Conservation (phyloP, 2,329 filamentous ascomycete genomes). For the Cytospora schulzeri region DNA sequence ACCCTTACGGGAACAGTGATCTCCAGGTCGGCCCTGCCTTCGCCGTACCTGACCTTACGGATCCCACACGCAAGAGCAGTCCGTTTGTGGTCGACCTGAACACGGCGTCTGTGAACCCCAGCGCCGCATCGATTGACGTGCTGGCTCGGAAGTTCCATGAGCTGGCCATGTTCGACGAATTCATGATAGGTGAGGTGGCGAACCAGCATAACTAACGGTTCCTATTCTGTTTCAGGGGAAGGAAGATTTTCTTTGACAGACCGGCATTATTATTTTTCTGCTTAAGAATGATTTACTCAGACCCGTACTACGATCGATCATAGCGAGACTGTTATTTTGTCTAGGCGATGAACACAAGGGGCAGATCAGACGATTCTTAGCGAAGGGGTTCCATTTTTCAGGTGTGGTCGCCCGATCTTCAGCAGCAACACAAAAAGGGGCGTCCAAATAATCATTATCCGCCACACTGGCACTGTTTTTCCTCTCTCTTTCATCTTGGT, state of each 20-base stretch:
- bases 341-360: background rate
- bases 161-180: slow-evolving; percentile 18
- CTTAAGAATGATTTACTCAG: background rate
- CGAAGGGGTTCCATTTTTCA: background rate
- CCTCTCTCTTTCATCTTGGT: too few relatives aligned
- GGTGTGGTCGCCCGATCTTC: background rate
- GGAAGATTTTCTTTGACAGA: background rate
- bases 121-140: slow-evolving; percentile 11
- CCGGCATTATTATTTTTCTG: background rate
- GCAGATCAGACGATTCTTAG: background rate
- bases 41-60: background rate
- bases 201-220: background rate
- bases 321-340: background rate
- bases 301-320: background rate
- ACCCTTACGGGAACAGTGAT: background rate
- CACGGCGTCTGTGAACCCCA: slow-evolving; percentile 8
- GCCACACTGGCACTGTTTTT: background rate
- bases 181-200: slow-evolving; percentile 2
- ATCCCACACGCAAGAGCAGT: background rate
- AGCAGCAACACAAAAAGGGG: background rate
- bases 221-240: background rate
- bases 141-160: slow-evolving; percentile 3
- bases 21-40: background rate
- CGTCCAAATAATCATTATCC: background rate
- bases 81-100: slow-evolving; percentile 24